Evolutionary conservation across 2,329 filamentous ascomycete species (phyloP).

Genomic region (Cladophialophora immunda): DNA sequence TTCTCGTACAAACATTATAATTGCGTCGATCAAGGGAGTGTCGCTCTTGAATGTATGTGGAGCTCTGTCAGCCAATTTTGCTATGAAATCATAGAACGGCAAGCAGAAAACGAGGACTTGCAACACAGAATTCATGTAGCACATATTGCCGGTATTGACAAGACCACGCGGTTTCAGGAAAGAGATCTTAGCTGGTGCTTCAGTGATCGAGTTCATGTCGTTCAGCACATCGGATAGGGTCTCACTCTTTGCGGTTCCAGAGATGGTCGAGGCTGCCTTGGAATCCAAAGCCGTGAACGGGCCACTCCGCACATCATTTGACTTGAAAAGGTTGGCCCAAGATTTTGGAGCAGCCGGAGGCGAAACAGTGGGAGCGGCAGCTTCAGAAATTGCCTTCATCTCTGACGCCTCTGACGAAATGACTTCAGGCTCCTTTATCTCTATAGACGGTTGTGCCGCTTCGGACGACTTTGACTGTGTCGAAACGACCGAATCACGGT

Average conservation of each 20-base stretch:
- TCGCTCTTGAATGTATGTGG: constrained; percentile 94
- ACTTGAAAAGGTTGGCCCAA: constrained; percentile 74
- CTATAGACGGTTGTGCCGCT: constrained; percentile 22
- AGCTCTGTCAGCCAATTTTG: constrained; percentile 83
- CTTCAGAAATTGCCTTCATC: constrained; percentile 40
- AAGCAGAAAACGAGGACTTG: constrained; percentile 94
- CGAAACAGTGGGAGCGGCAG: constrained; percentile 50
- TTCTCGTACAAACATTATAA: constrained; percentile 97
- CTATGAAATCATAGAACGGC: constrained; percentile 93
- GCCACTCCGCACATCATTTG: constrained; percentile 52
- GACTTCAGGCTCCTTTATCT: constrained; percentile 16
- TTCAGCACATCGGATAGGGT: constrained; percentile 80
- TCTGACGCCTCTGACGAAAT: constrained; percentile 23
- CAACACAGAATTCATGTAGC: constrained; percentile 99
- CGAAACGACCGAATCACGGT: constrained; percentile 49
- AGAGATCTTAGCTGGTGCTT: constrained; percentile 66
- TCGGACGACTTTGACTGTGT: constrained; percentile 47
- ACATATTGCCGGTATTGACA: constrained; percentile 98
- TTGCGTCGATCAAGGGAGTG: constrained; percentile 90
- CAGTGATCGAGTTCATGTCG: constrained; percentile 72
- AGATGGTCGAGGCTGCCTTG: constrained; percentile 40
- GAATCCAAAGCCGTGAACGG: constrained; percentile 43
- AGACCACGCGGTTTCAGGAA: constrained; percentile 93
- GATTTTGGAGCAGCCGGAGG: constrained; percentile 64
- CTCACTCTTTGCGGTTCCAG: constrained; percentile 57